phyloP scores from a whole-genome alignment of 2,329 filamentous ascomycete species.

The Lecanicillium sp. region DNA sequence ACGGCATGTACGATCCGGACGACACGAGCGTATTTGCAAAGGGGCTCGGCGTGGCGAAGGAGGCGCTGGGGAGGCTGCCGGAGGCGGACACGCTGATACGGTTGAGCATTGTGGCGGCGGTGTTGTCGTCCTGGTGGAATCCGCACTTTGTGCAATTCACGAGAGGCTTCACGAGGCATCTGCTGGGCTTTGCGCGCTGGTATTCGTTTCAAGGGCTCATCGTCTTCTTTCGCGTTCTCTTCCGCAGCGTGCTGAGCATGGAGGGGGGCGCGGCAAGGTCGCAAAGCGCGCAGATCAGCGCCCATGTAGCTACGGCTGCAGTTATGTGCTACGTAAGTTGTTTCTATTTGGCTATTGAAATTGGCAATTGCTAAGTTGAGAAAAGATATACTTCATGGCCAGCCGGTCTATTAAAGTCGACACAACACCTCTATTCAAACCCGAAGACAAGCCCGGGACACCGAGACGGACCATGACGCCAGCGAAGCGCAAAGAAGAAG shows the following conservation, averaged over 20 bases:
- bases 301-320: slow-evolving; percentile 49
- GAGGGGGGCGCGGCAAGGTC: slow-evolving; percentile 33
- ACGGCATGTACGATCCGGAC: slow-evolving; percentile 31
- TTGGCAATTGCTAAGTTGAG: slow-evolving; percentile 3
- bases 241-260: slow-evolving; percentile 37
- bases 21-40: slow-evolving; percentile 18
- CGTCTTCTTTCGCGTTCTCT: slow-evolving; percentile 48
- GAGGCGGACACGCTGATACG: slow-evolving; percentile 35
- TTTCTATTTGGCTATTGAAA: neutral
- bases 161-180: slow-evolving; percentile 53
- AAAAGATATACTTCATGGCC: slow-evolving; percentile 40
- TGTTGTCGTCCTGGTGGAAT: slow-evolving; percentile 61
- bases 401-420: slow-evolving; percentile 48
- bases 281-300: slow-evolving; percentile 38
- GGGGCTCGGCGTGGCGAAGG: slow-evolving; percentile 16
- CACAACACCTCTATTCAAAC: slow-evolving; percentile 47
- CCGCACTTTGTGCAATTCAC: slow-evolving; percentile 55
- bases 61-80: slow-evolving; percentile 31
- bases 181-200: slow-evolving; percentile 57
- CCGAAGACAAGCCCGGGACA: slow-evolving; percentile 20
- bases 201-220: slow-evolving; percentile 59
- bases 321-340: slow-evolving; percentile 49
- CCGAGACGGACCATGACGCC: slow-evolving; percentile 22
- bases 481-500: slow-evolving; percentile 24
- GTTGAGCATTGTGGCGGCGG: slow-evolving; percentile 42